Conservation (phyloP, 1,284 basidiomycete species). For the Lentinula novae-zelandiae region DNA sequence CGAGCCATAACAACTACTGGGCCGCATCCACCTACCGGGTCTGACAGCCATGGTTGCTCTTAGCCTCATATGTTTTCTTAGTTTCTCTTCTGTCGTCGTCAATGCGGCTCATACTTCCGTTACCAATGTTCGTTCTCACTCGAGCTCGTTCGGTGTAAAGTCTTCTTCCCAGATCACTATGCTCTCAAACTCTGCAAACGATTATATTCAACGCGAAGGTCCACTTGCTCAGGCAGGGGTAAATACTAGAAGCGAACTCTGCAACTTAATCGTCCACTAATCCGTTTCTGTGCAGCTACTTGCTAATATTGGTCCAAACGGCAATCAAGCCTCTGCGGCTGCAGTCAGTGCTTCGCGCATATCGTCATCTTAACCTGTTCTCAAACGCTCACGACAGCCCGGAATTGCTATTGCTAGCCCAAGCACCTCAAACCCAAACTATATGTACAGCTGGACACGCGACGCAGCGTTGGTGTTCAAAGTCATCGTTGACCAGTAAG, state of each 20-base stretch:
- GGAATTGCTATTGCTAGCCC: conserved; percentile 57
- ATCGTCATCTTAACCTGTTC: neutral
- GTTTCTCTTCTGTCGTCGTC: neutral
- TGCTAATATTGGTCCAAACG: conserved; percentile 62
- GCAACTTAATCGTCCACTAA: neutral
- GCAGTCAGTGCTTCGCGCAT: neutral
- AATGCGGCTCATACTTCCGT: no score
- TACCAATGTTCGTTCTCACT: neutral
- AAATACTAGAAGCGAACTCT: no score
- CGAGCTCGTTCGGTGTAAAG: neutral
- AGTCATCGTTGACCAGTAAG: conserved; percentile 43
- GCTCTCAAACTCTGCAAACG: neutral
- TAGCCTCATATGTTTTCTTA: neutral
- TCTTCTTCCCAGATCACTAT: neutral
- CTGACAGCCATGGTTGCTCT: neutral
- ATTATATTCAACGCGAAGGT: neutral
- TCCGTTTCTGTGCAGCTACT: conserved; percentile 28
- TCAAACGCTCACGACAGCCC: conserved; percentile 25
- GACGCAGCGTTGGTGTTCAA: conserved; percentile 54
- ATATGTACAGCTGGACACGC: conserved; percentile 52
- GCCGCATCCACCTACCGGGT: neutral
- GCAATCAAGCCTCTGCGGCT: conserved; percentile 53
- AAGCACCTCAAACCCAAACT: conserved; percentile 45
- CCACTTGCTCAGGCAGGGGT: conserved; percentile 50
- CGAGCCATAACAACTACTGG: no score